phyloP scores from a whole-genome alignment of 2,329 filamentous ascomycete genomes.

The Xylaria digitata region DNA sequence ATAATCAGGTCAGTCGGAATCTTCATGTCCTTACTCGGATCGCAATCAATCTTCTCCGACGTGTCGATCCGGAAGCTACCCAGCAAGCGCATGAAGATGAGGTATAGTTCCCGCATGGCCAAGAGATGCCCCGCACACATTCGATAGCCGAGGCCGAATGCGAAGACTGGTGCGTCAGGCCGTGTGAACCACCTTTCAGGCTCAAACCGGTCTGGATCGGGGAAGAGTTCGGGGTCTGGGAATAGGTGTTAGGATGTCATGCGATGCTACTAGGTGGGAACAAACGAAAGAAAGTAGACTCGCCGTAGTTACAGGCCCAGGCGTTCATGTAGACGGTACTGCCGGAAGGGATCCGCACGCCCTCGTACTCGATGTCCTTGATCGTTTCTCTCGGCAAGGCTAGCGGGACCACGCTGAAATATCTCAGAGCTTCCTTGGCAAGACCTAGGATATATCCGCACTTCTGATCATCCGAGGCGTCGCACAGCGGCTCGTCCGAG shows the following conservation, averaged over 20 bases:
- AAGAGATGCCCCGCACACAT: slow-evolving; percentile 49
- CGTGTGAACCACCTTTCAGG: slow-evolving; percentile 46
- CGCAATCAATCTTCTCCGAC: slow-evolving; percentile 41
- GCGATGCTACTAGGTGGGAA: not conserved
- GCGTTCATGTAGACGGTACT: slow-evolving; percentile 80
- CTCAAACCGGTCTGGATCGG: slow-evolving; percentile 43
- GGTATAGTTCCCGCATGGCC: slow-evolving; percentile 46
- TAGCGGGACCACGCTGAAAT: slow-evolving; percentile 83
- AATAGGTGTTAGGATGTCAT: slow-evolving; percentile 1
- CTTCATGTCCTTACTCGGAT: slow-evolving; percentile 46
- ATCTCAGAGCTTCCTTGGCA: slow-evolving; percentile 82
- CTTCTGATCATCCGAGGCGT: slow-evolving; percentile 80
- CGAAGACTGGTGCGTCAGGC: slow-evolving; percentile 45
- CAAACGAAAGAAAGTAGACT: slow-evolving; percentile 23
- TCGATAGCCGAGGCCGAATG: slow-evolving; percentile 47
- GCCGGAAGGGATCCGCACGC: slow-evolving; percentile 75
- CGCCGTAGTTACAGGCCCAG: slow-evolving; percentile 48
- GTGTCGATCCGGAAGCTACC: slow-evolving; percentile 44
- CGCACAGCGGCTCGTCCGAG: slow-evolving; percentile 60
- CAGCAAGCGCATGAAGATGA: slow-evolving; percentile 48
- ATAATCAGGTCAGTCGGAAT: slow-evolving; percentile 48
- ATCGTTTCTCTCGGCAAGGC: slow-evolving; percentile 78
- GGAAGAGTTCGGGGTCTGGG: slow-evolving; percentile 45
- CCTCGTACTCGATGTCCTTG: slow-evolving; percentile 77
- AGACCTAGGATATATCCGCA: slow-evolving; percentile 82